Base-by-base conservation (phyloP, 2,329 filamentous ascomycete species). In the Parafenestella ontariensis region DNA sequence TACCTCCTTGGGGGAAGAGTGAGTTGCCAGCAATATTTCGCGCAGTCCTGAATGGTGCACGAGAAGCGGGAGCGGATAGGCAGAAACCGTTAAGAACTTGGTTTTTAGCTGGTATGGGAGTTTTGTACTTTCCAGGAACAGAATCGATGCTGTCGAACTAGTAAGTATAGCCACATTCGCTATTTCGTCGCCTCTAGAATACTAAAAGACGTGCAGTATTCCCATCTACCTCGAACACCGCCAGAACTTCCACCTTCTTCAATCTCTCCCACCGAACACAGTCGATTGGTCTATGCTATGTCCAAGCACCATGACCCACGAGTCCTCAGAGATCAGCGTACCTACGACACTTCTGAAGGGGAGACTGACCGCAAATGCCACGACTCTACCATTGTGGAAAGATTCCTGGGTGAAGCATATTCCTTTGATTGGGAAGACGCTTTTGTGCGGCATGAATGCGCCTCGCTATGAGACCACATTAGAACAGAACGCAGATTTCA, bases 401-500 rank as follows among this genome's bases (percentile, higher is more conserved):
- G 65, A 65, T 36, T 73, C 57, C 33, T 77, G 65, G 69, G 62
- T 70, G 24, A 69, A 47, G 54, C 65, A 60, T 21, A 72, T 71
- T 13, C 73, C 68, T 18, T 66, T 66, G 45, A 64, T 79, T 39
- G 76, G 75, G 11, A 66, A 54, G 46, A 49, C 63, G 29, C 8
- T 77, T 24, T 49, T 68, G n/a, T 49, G 62, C 6, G 58, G 54
- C 1, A 69, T 71, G 50, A 70, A 77, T 52, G 58, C 59, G 8
- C 28, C 51, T 28, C 65, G 71, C 15, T 78, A 79, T 64, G 45
- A 54, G 15, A 77, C 74, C 2, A 76, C 71, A 11, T 69, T 78
- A 9, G 77, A 79, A 55, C 71, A 76, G 50, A 73, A 75, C 52
- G 78, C 77, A 2, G 78, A 79, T n/a, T 76, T 79, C 42, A 70